phyloP scores from a whole-genome alignment of 768 basidiomycete genomes.

The Rhodocollybia butyracea region DNA sequence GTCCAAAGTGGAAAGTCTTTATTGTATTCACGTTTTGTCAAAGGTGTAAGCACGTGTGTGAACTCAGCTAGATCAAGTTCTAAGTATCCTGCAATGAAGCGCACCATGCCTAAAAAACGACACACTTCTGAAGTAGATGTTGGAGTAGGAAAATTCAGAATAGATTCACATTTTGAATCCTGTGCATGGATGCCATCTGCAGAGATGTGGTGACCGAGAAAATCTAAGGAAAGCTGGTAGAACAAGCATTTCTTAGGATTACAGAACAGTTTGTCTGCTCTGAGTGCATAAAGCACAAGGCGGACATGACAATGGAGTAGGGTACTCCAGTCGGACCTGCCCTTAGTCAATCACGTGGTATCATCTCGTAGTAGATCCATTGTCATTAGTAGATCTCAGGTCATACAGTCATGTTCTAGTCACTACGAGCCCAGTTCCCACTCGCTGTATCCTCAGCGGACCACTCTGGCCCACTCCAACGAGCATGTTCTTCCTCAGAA shows the following conservation, averaged over 20 bases:
- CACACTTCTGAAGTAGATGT: conserved; percentile 11
- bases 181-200: conserved; percentile 17
- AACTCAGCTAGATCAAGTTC: conserved; percentile 14
- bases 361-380: too few relatives aligned
- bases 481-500: conserved; percentile 19
- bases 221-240: conserved; percentile 5
- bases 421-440: too few relatives aligned
- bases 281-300: conserved; percentile 15
- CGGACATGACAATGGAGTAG: too few relatives aligned
- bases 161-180: conserved; percentile 12
- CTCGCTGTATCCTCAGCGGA: too few relatives aligned
- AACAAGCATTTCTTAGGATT: conserved; percentile 18
- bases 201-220: conserved; percentile 22
- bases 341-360: too few relatives aligned
- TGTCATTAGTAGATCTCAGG: too few relatives aligned
- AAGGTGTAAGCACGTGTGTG: conserved; percentile 13
- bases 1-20: conserved; percentile 18
- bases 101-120: conserved; percentile 19
- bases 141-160: conserved; percentile 22
- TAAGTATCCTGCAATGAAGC: conserved; percentile 17
- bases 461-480: too few relatives aligned
- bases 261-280: conserved; percentile 14
- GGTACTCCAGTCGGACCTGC: too few relatives aligned
- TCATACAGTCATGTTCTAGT: too few relatives aligned
- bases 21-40: conserved; percentile 17